Conservation (phyloP, 2,329 filamentous ascomycete genomes). For the Dactylonectria estremocensis region DNA sequence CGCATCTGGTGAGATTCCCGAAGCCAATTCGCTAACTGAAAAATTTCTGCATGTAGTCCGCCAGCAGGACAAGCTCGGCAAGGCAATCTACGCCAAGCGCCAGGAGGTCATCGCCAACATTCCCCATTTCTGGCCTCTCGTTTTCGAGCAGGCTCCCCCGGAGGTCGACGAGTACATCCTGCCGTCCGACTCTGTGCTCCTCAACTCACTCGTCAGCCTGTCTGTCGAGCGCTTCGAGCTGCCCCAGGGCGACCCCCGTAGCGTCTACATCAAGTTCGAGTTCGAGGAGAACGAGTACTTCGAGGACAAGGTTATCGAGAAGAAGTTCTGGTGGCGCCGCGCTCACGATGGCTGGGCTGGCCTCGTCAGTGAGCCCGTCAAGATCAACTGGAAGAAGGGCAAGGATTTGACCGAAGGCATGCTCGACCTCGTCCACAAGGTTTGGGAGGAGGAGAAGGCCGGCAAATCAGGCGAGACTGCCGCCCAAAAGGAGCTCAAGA, state of each 20-base stretch:
- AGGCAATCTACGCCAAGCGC: conserved; percentile 84
- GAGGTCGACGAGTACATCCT: conserved; percentile 93
- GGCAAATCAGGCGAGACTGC: conserved; percentile 61
- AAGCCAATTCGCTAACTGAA: conserved; percentile 10
- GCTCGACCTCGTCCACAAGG: conserved; percentile 79
- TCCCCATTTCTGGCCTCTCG: conserved; percentile 93
- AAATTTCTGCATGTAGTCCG: conserved; percentile 69
- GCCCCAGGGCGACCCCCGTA: conserved; percentile 83
- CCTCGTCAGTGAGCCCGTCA: conserved; percentile 89
- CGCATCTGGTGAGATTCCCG: background rate
- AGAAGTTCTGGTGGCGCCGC: conserved; percentile 91
- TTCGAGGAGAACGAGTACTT: conserved; percentile 90
- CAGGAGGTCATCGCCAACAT: conserved; percentile 79
- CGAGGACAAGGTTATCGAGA: conserved; percentile 82
- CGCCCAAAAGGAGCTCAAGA: conserved; percentile 66
- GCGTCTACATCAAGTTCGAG: conserved; percentile 82
- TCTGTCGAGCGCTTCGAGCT: conserved; percentile 88
- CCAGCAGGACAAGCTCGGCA: conserved; percentile 77
- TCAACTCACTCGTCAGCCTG: conserved; percentile 76
- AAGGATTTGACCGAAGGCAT: conserved; percentile 89
- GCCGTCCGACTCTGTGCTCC: conserved; percentile 84
- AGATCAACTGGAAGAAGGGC: conserved; percentile 85
- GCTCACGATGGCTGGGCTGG: conserved; percentile 79
- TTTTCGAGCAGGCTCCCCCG: conserved; percentile 87
- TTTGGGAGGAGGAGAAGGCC: conserved; percentile 73